Conservation (phyloP, 1,284 basidiomycete species). For the Agroathelia rolfsii region DNA sequence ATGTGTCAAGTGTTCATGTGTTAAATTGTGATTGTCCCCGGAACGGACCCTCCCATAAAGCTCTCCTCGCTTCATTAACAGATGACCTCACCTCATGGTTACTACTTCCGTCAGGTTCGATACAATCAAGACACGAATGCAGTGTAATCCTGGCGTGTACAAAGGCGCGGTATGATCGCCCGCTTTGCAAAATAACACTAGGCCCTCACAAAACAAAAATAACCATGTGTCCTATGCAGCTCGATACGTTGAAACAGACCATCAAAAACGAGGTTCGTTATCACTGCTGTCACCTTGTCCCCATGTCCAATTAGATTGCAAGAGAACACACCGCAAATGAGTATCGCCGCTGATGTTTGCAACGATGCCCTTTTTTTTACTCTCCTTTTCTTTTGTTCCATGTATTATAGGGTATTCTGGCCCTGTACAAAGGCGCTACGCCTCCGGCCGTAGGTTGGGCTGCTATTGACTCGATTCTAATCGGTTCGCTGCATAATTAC, state of each 20-base stretch:
- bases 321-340: background rate
- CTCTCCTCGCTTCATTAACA: slow-evolving; percentile 3
- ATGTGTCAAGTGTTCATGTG: slow-evolving; percentile 3
- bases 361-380: no score
- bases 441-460: slow-evolving; percentile 75
- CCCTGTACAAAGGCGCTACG: slow-evolving; percentile 63
- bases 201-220: no score
- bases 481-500: slow-evolving; percentile 71
- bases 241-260: slow-evolving; percentile 57
- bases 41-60: background rate
- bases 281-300: background rate
- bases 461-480: slow-evolving; percentile 62
- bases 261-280: slow-evolving; percentile 51
- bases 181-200: no score
- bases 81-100: background rate
- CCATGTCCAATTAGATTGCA: no score
- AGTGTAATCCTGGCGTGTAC: slow-evolving; percentile 63
- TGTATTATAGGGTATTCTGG: slow-evolving; percentile 34
- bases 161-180: slow-evolving; percentile 48
- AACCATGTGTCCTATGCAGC: no score
- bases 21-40: slow-evolving; percentile 3
- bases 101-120: slow-evolving; percentile 36
- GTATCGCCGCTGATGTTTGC: slow-evolving; percentile 6
- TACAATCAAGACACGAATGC: slow-evolving; percentile 69
- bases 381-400: slow-evolving; percentile 17